phyloP scores from a whole-genome alignment of 2,329 filamentous ascomycete species.

The Pseudopithomyces maydicus region DNA sequence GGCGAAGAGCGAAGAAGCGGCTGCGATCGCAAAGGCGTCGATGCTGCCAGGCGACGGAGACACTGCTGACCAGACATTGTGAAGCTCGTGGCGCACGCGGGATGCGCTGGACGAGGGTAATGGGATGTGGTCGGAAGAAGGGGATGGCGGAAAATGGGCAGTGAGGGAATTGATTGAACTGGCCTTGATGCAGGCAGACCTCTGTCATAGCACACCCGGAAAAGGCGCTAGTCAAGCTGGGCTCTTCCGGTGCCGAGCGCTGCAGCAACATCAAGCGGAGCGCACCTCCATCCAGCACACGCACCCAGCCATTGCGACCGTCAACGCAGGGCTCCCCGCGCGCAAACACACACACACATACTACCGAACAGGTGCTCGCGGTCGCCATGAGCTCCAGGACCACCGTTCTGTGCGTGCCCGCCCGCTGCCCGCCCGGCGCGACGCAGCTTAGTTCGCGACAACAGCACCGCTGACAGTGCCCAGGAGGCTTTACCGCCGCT shows the following conservation, averaged over 20 bases:
- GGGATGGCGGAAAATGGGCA: background rate
- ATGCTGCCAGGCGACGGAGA: slow-evolving; percentile 42
- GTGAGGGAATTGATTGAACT: slow-evolving; percentile 38
- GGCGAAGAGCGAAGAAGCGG: slow-evolving; percentile 37
- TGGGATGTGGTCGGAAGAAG: slow-evolving; percentile 4
- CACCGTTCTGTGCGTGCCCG: slow-evolving; percentile 40
- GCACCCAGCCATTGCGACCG: slow-evolving; percentile 36
- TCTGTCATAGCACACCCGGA: slow-evolving; percentile 32
- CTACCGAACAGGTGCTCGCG: slow-evolving; percentile 15
- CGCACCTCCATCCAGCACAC: slow-evolving; percentile 21
- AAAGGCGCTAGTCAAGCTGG: slow-evolving; percentile 10
- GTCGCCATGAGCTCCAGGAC: slow-evolving; percentile 48
- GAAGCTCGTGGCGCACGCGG: slow-evolving; percentile 8
- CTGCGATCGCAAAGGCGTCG: slow-evolving; percentile 33
- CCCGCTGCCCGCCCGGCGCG: slow-evolving; percentile 16
- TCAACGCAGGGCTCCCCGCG: slow-evolving; percentile 13
- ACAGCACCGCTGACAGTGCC: slow-evolving; percentile 33
- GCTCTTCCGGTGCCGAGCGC: slow-evolving; percentile 29
- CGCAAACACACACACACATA: slow-evolving; percentile 16
- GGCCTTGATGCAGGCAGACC: slow-evolving; percentile 19
- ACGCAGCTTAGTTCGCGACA: slow-evolving; percentile 14
- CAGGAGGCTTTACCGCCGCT: slow-evolving; percentile 83
- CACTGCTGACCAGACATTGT: slow-evolving; percentile 46
- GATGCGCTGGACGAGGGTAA: slow-evolving; percentile 8
- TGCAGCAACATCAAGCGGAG: slow-evolving; percentile 29